Evolutionary conservation across 148 eudicot species (phyloP), one percentile per base, ranked within the genome.

Genomic region (Cornus kousa): DNA sequence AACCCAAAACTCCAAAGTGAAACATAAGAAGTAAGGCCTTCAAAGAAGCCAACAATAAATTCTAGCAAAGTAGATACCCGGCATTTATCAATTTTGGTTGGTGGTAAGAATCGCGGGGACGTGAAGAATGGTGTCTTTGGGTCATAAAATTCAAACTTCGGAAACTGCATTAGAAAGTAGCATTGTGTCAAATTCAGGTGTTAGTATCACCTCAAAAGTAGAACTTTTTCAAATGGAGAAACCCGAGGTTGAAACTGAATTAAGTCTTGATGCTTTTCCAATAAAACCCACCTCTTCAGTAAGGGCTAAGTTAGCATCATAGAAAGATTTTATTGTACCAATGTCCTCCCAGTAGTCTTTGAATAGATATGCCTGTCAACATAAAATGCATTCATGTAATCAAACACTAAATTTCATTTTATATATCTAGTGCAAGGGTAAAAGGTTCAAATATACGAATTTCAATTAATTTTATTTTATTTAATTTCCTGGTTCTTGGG

Each of bases 291-390:
- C 99, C 98, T 94, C 95, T 79, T 92, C 84, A 19, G 99, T 81
- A 35, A 97, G 97, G 70, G 97, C 99, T 86, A 97, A 81, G 84
- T 92, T 94, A 57, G 99, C 98, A 75, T 97, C 95, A 75, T 84
- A 97, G 85, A 97, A 97, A 73, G 93, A 87, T 80, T 81, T 90
- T 24, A 94, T 81, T 46, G 97, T 97, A 79, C 99, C 99, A 80
- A 97, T 97, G 80, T 97, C 99, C 55, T 97, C 99, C 99, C 99
- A 97, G 75, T 97, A 97, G 85, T 97, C 98, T 80, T 90, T 88
- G 84, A 92, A 97, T 78, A 94, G 73, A 83, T 92, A 97, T 31
- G 99, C 99, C 98, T 97, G 91, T 60, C 60, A 82, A 43, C 64
- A 78, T 5, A 76, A 68, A 12, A 71, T 37, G 70, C 20, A 12